Base-by-base conservation (phyloP, 2,329 filamentous ascomycete species). In the Metarhizium robertsii region DNA sequence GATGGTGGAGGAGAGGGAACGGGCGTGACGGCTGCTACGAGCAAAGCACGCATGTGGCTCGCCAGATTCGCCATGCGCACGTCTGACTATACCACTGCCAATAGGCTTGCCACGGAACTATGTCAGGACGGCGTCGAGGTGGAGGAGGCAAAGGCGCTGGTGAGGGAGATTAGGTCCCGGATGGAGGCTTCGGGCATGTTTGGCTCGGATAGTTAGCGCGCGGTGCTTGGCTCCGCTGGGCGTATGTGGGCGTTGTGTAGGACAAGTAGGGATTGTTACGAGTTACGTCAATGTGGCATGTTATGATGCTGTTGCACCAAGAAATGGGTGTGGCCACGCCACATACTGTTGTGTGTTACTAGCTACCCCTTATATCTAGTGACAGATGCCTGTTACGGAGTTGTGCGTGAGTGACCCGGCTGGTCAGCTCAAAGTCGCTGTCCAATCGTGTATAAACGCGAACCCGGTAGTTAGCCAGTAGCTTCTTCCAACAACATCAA, bases 41-140 rank as follows among this genome's bases (percentile, higher is more conserved):
- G 88, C 62, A 95, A 91, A 66, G 94, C 94, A 6, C 81, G 94
- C 25, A 84, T 96, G 77, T 99, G 94, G 94, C 81, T 99, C 55
- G 94, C 94, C 16, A 83, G 85, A 55, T 87, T 86, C 73, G 87
- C 90, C 13, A 87, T 95, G 73, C 79, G 82, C 42, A 81, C 80
- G 11, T 84, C 85, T 43, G 90, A 96, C 69, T 89, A 89, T 63
- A 76, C 79, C 36, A 81, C 87, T 20, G 90, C 90, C 4, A 87
- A 88, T 71, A 83, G 90, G 59, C 74, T 97, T 46, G 92, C 91
- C 0, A 90, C 86, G 58, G 94, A 99, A 71, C 75, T 99, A 49
- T 96, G 92, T 68, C 90, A 96, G 71, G 94, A 99, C 70, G 94
- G 94, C 0, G 86, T 95, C 30, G 94, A 97, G 71, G 90, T 97